A percentile compares a stretch with the other conserved stretches of the same genome.
These are phyloP conservation scores for Candida easanensis DNA, from an alignment of 805 yeast genomes.

Conservation along the genomic window DNA sequence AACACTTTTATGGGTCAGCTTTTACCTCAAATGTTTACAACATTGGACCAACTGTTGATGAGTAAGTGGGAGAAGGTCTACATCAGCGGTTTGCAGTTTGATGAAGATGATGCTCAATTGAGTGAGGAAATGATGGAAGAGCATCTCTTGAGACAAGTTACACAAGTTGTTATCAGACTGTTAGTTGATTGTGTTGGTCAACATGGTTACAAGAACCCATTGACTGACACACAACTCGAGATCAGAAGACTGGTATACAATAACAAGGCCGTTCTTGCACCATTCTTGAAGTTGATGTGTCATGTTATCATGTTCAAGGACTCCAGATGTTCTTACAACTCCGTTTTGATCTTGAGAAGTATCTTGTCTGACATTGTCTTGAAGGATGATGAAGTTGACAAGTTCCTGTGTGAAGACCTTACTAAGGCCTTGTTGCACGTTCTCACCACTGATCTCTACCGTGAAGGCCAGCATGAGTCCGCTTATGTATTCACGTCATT, in stretches of 20 bases:
- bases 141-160: slow-evolving; percentile 85
- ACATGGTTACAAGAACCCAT: slow-evolving; percentile 40
- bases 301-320: slow-evolving; percentile 82
- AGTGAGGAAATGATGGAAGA: slow-evolving; percentile 99
- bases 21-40: slow-evolving; percentile 70
- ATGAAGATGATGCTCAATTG: slow-evolving; percentile 66
- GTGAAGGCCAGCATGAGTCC: slow-evolving; percentile 88
- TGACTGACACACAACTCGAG: slow-evolving; percentile 59
- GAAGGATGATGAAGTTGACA: slow-evolving; percentile 75
- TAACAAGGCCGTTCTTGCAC: slow-evolving; percentile 67
- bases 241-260: slow-evolving; percentile 65
- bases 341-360: slow-evolving; percentile 75
- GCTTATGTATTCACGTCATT: slow-evolving; percentile 83
- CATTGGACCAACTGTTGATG: slow-evolving; percentile 72
- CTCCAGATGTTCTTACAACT: slow-evolving; percentile 89
- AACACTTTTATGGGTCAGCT: slow-evolving; percentile 71
- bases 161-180: slow-evolving; percentile 86
- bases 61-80: slow-evolving; percentile 72
- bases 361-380: slow-evolving; percentile 66
- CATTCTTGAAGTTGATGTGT: slow-evolving; percentile 69
- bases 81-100: slow-evolving; percentile 36
- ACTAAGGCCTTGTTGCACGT: slow-evolving; percentile 68
- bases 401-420: slow-evolving; percentile 51
- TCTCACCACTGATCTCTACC: slow-evolving; percentile 69
- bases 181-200: slow-evolving; percentile 88